Evolutionary conservation across 139 green algal species (phyloP).

Genomic region (Chlorella sorokiniana): DNA sequence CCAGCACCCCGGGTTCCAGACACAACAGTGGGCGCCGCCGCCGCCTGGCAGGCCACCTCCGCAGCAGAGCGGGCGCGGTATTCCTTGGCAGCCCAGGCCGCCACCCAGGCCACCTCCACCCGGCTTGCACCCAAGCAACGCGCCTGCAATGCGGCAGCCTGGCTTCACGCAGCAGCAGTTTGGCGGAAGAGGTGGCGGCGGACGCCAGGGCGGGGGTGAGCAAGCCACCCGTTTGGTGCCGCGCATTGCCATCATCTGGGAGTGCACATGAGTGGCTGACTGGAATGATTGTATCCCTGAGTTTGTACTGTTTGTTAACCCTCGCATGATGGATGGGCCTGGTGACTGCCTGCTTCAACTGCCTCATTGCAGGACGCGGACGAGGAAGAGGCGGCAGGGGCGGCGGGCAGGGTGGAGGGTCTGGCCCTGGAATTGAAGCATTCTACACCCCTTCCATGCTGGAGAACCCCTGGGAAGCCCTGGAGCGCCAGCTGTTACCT

Average conservation of each 20-base stretch:
- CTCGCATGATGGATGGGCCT: not conserved
- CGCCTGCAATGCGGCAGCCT: not conserved
- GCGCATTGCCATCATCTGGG: not conserved
- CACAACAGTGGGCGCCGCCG: not conserved
- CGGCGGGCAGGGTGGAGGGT: not conserved
- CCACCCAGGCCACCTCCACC: not conserved
- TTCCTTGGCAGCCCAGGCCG: slow-evolving; percentile 4
- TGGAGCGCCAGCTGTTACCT: slow-evolving; percentile 16
- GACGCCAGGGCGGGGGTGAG: not conserved
- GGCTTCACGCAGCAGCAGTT: not conserved
- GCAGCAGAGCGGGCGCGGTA: not conserved
- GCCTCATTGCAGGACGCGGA: not conserved
- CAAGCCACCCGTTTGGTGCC: not conserved
- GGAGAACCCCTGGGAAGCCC: slow-evolving; percentile 34
- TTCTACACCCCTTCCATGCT: slow-evolving; percentile 38
- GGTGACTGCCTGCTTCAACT: not conserved
- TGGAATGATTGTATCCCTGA: not conserved
- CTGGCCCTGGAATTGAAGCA: not conserved
- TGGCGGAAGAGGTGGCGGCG: slow-evolving; percentile 4
- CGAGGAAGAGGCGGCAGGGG: not conserved
- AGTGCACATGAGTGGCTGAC: not conserved
- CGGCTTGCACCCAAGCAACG: not conserved
- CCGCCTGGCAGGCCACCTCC: not conserved
- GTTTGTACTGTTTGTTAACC: not conserved
- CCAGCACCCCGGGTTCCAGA: not conserved